Percentiles rank a stretch among this genome's conserved stretches.
Conservation (phyloP, 768 basidiomycete species). For the Strobilomyces confusus region DNA sequence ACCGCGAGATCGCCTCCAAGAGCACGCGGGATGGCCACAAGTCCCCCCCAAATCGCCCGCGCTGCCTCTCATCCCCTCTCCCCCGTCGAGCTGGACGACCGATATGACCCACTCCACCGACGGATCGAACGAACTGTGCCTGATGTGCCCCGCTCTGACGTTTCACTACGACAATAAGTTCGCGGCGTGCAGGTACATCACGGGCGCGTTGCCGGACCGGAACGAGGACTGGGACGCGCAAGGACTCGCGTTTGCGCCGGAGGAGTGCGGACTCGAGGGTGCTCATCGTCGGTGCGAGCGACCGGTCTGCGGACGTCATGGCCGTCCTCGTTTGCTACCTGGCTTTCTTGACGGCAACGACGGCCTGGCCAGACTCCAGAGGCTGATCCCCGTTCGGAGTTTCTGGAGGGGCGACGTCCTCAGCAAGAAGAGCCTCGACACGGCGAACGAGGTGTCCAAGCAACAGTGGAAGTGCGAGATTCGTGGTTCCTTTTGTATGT, state of each 20-base stretch:
- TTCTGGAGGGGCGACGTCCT: not conserved
- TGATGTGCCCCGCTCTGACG: conserved; percentile 2
- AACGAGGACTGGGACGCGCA: not conserved
- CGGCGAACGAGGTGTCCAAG: not conserved
- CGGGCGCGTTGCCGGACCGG: not conserved
- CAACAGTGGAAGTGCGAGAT: not conserved
- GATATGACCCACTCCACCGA: not conserved
- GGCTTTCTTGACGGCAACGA: not conserved
- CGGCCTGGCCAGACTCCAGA: not conserved
- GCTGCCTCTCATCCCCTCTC: not conserved
- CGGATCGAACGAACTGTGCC: not conserved
- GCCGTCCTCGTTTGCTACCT: not conserved
- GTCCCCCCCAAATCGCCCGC: no score
- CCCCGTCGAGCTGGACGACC: not conserved
- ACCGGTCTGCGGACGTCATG: not conserved
- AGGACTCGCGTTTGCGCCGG: not conserved
- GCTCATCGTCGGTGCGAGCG: not conserved
- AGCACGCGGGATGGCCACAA: no score
- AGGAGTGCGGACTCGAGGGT: not conserved
- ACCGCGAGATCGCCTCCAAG: no score
- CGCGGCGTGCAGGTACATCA: not conserved
- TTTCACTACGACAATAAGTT: not conserved
- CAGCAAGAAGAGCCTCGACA: not conserved
- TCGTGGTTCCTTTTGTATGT: not conserved
- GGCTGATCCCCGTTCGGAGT: not conserved